Evolutionary conservation across 345 rosid genomes (phyloP), one percentile per base, ranked within the genome.

Genomic region (Xanthoceras sorbifolium): DNA sequence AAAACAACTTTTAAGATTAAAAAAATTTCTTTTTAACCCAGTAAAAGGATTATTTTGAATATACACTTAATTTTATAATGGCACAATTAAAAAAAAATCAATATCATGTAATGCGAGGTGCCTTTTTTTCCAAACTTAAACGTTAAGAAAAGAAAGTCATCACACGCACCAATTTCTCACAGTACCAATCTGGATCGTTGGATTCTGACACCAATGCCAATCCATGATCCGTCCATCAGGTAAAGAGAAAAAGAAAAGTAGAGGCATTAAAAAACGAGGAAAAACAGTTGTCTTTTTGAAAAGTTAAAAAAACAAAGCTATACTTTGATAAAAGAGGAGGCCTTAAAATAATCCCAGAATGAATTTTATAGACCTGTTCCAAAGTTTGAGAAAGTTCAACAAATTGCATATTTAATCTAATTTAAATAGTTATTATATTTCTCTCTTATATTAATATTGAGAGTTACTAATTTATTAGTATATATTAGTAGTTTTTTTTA

Each of bases 261-360:
- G 23, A 73, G 11, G 55, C 68, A 28, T 28, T 73, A 6, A 61
- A 48, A 42, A 69, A 29, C 29, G 31, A 7, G 46, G 69, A 48
- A 70, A 46, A 60, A 4, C 12, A 46, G 20, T 1, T 0, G 0
- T n/a, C 70, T 74, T 74, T 74, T 74, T 64, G 17, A 46, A 74
- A 74, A 74, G 69, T 22, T 31, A 38, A n/a, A 11, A n/a, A n/a
- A 42, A n/a, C 59, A 62, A 74, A 74, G 69, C 14, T 22, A n/a
- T 4, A 29, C 62, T 46, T 74, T 64, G 63, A 48, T 50, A 46
- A 74, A 74, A 48, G 60, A 18, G 6, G 3, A n/a, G 25, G 25
- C 64, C 64, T 23, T 20, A 11, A 42, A 61, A n/a, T 5, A 61
- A 36, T 15, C 38, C 14, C 75, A 38, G 14, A 72, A 72, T 22